Conservation (phyloP, 768 basidiomycete species). For the Leccinum boreale region DNA sequence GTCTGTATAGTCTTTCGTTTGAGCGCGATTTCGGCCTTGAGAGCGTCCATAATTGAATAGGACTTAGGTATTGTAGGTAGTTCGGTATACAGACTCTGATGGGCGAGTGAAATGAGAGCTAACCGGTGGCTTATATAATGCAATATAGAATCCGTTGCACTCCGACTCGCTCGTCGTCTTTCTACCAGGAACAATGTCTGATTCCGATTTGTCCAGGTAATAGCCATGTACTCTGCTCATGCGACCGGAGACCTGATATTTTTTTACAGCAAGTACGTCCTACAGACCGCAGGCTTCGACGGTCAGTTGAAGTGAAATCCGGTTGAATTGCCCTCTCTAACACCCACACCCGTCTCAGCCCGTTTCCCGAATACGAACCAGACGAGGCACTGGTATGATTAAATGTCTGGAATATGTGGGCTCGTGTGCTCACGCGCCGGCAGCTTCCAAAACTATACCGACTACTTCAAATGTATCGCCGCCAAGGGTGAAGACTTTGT, state of each 20-base stretch:
- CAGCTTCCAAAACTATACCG: slow-evolving; percentile 94
- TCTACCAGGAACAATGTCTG: slow-evolving; percentile 59
- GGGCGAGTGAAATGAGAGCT: not conserved
- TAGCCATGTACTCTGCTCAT: slow-evolving; percentile 1
- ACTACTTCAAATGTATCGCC: slow-evolving; percentile 96
- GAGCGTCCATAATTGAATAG: slow-evolving; percentile 67
- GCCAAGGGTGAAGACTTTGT: slow-evolving; percentile 98
- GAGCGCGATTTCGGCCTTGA: slow-evolving; percentile 82
- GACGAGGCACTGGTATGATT: slow-evolving; percentile 87
- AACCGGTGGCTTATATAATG: slow-evolving; percentile 23
- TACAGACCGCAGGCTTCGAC: slow-evolving; percentile 96
- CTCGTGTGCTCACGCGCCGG: not conserved
- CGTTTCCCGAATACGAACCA: slow-evolving; percentile 93
- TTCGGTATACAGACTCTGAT: too few relatives aligned
- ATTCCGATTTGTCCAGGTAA: slow-evolving; percentile 55
- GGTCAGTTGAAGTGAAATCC: slow-evolving; percentile 41
- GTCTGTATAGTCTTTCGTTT: slow-evolving; percentile 78
- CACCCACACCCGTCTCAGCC: slow-evolving; percentile 41
- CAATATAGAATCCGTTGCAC: slow-evolving; percentile 33
- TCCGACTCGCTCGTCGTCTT: slow-evolving; percentile 28
- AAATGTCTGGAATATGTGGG: not conserved
- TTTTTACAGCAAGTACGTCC: slow-evolving; percentile 67
- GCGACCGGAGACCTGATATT: slow-evolving; percentile 12
- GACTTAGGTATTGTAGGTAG: not conserved
- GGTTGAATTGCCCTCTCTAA: slow-evolving; percentile 5